Evolutionary conservation across 257 asterid species (phyloP).

Genomic region (Mitragyna speciosa): DNA sequence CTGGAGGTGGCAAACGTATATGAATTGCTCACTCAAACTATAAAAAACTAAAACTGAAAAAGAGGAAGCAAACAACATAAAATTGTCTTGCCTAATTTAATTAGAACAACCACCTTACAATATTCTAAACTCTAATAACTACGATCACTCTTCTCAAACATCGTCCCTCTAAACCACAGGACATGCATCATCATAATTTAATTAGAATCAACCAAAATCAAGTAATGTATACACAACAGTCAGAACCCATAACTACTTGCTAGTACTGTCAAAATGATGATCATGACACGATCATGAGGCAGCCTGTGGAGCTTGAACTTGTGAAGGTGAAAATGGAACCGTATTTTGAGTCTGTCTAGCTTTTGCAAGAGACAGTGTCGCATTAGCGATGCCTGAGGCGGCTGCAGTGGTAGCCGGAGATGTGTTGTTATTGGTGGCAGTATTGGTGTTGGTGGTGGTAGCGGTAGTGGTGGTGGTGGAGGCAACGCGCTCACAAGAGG

Average conservation of each 20-base stretch:
- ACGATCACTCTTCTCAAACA: slow-evolving; percentile 4
- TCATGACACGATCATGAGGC: slow-evolving; percentile 29
- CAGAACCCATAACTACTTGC: not conserved
- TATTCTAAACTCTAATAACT: not conserved
- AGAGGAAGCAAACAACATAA: not conserved
- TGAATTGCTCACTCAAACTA: not conserved
- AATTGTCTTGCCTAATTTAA: not conserved
- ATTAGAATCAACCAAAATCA: not conserved
- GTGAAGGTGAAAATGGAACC: slow-evolving; percentile 31
- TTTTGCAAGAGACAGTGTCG: slow-evolving; percentile 26
- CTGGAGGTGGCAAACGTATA: not conserved
- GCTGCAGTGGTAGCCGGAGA: not conserved
- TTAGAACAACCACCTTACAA: not conserved
- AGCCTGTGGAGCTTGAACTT: slow-evolving; percentile 19
- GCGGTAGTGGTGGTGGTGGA: slow-evolving; percentile 35
- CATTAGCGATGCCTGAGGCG: not conserved
- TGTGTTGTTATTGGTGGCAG: not conserved
- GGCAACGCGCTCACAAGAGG: slow-evolving; percentile 76
- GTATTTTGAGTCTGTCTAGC: slow-evolving; percentile 14
- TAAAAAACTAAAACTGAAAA: not conserved
- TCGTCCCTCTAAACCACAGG: not conserved
- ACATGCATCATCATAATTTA: slow-evolving; percentile 1
- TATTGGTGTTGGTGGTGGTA: not conserved
- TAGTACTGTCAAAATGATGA: not conserved
- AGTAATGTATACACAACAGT: not conserved